phyloP scores from a whole-genome alignment of 345 rosid species.

The Brassica cretica region DNA sequence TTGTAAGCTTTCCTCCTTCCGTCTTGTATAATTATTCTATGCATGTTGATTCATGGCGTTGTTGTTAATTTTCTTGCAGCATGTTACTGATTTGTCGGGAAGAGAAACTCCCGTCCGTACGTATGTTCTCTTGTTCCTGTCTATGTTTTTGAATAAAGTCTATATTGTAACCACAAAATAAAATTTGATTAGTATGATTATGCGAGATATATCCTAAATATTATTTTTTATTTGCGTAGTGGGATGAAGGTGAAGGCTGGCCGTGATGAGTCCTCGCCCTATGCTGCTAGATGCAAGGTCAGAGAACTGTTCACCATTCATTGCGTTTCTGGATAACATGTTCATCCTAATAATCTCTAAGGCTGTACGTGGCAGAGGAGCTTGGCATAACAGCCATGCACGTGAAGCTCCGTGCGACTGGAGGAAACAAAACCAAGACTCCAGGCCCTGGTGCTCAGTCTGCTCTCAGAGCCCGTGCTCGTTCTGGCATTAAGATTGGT shows the following conservation, averaged over 20 bases:
- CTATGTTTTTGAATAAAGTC: too few species aligned
- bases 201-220: neutral
- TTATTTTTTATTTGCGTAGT: constrained; percentile 33
- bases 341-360: neutral
- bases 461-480: constrained; percentile 83
- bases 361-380: constrained; percentile 45
- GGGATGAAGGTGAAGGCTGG: constrained; percentile 97
- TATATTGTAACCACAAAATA: too few species aligned
- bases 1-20: constrained; percentile 39
- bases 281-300: constrained; percentile 89
- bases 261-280: constrained; percentile 80
- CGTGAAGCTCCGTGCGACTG: constrained; percentile 83
- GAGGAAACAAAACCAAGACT: constrained; percentile 83
- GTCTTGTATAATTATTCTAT: neutral
- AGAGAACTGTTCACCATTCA: neutral
- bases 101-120: constrained; percentile 84
- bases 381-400: constrained; percentile 81
- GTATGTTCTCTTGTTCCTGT: constrained; percentile 34
- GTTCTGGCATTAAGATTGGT: constrained; percentile 91
- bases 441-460: constrained; percentile 96
- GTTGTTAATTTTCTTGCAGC: constrained; percentile 45
- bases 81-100: constrained; percentile 86
- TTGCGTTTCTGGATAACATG: neutral
- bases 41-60: neutral
- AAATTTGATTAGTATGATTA: neutral